A percentile compares a stretch with the other conserved stretches of the same genome.
phyloP scores from a whole-genome alignment of 805 yeast species.

The Candida multigemmis region DNA sequence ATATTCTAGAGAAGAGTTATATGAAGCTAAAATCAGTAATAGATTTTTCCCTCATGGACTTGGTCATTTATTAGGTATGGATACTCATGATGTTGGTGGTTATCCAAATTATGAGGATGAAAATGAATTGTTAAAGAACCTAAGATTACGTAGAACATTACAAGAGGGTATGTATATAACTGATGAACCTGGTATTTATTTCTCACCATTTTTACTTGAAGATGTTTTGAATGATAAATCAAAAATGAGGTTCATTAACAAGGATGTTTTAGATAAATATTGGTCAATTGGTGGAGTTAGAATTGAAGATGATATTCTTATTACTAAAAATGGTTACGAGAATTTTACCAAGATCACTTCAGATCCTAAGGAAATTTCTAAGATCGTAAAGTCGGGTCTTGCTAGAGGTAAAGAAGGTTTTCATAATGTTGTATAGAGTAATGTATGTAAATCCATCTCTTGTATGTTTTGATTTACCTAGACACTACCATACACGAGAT shows the following conservation, averaged over 20 bases:
- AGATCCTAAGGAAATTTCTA: slow-evolving; percentile 75
- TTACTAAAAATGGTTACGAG: slow-evolving; percentile 70
- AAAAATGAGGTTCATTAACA: slow-evolving; percentile 51
- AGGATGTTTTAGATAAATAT: slow-evolving; percentile 62
- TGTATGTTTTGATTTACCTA: no score
- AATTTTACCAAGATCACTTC: slow-evolving; percentile 77
- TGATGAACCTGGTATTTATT: slow-evolving; percentile 92
- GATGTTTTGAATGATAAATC: slow-evolving; percentile 42
- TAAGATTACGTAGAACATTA: slow-evolving; percentile 72
- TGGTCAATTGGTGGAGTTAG: slow-evolving; percentile 95
- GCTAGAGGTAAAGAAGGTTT: slow-evolving; percentile 53
- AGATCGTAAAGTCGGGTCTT: slow-evolving; percentile 65
- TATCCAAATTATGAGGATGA: slow-evolving; percentile 76
- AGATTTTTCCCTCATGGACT: slow-evolving; percentile 92
- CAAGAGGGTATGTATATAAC: slow-evolving; percentile 79
- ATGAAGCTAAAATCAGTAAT: slow-evolving; percentile 59
- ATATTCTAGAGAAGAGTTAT: slow-evolving; percentile 53
- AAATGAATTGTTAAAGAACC: slow-evolving; percentile 64
- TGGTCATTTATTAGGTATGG: slow-evolving; percentile 91
- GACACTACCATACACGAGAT: not conserved
- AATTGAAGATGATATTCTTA: slow-evolving; percentile 86
- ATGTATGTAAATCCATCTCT: no score
- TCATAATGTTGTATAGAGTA: slow-evolving; percentile 44
- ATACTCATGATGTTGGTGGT: slow-evolving; percentile 95
- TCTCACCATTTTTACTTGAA: slow-evolving; percentile 72